Percentiles rank a stretch among this genome's conserved stretches.
Conservation (phyloP, 768 basidiomycete genomes). For the Hydnomerulius pinastri region DNA sequence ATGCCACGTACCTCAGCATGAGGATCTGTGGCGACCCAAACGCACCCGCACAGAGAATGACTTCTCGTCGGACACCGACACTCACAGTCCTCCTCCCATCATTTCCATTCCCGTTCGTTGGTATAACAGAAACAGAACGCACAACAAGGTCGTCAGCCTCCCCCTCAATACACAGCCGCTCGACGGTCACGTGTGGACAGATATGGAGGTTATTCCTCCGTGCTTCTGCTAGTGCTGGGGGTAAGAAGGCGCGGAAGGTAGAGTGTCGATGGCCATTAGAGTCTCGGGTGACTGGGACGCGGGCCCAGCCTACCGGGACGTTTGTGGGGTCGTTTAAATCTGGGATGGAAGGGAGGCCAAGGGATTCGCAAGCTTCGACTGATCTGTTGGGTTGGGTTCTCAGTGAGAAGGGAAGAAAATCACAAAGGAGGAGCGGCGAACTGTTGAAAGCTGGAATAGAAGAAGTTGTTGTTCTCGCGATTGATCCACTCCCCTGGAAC, state of each 20-base stretch:
- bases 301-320: neutral
- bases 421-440: neutral
- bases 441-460: conserved; percentile 1
- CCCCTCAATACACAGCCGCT: neutral
- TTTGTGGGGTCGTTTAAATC: conserved; percentile 1
- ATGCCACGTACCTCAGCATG: conserved; percentile 30
- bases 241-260: conserved; percentile 14
- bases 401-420: neutral
- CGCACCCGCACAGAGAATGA: conserved; percentile 40
- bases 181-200: conserved; percentile 10
- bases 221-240: conserved; percentile 1
- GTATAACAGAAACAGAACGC: neutral
- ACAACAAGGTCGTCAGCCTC: neutral
- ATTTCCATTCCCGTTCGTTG: neutral
- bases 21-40: conserved; percentile 45
- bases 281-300: conserved; percentile 1
- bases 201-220: conserved; percentile 10
- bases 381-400: neutral
- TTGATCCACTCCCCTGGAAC: conserved; percentile 5
- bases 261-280: conserved; percentile 11
- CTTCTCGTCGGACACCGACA: conserved; percentile 18
- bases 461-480: neutral
- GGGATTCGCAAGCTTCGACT: neutral
- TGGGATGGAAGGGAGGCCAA: neutral
- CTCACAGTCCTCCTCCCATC: neutral